Base-by-base conservation (phyloP, 2,329 filamentous ascomycete species). In the Cyanodermella asteris region DNA sequence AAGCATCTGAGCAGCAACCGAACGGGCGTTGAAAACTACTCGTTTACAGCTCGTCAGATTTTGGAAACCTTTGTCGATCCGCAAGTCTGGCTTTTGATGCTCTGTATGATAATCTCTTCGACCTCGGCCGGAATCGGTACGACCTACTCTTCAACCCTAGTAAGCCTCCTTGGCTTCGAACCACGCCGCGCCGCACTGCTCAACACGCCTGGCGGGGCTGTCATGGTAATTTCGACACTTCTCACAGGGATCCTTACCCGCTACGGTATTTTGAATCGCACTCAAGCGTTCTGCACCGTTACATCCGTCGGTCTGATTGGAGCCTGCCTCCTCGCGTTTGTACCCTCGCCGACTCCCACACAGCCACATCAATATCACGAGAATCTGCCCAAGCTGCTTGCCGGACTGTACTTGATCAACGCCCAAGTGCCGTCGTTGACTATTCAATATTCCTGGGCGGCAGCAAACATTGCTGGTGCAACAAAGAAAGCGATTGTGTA, bases 11-110 rank as follows among this genome's bases (percentile, higher is more conserved):
- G 27, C 7, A 22, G 25, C 28, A 68, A 70, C 41, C 57, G 67
- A 44, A 65, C 61, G 5, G 64, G 64, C 18, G 56, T 67, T 17
- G 49, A 55, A 25, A 63, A 54, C 35, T 56, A 51, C 33, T 53
- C 55, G 31, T 65, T 67, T 40, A 60, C 58, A 13, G 39, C 46
- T 29, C 51, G 47, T 32, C 59, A 67, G 38, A 49, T 67, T 5
- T 24, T 56, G 3, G 64, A 68, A 36, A 52, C 57, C 5, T 38
- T 66, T 1, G 24, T 42, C 12, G 61, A 65, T 34, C 47, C 51
- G n/a, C 59, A 64, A 31, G 41, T 63, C 7, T 64, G 55, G 34
- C 44, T 62, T 1, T 39, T 66, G 16, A 13, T 3, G 13, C 24
- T 31, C n/a, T 27, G n/a, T 13, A 13, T 12, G 0, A 6, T n/a